Conservation (phyloP, 2,329 filamentous ascomycete genomes). For the Xylaria sp. region DNA sequence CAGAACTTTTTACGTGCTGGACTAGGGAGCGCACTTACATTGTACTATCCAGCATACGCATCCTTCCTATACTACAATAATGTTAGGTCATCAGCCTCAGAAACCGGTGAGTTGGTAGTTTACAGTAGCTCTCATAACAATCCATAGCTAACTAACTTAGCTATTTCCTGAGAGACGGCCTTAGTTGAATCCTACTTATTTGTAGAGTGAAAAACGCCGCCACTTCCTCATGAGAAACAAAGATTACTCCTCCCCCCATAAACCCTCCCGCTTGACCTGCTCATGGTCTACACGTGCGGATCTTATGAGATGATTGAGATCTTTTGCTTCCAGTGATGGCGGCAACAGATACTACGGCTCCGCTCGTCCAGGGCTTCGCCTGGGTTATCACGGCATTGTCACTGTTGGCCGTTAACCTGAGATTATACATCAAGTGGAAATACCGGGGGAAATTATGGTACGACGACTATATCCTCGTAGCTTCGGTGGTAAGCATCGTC, state of each 20-base stretch:
- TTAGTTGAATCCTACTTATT: neutral
- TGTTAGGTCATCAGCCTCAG: constrained; percentile 2
- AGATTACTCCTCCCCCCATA: neutral
- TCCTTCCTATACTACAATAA: neutral
- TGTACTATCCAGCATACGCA: neutral
- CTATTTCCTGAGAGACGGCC: neutral
- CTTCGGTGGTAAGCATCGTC: constrained; percentile 23
- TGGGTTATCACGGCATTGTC: constrained; percentile 29
- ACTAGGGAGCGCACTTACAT: too few relatives aligned
- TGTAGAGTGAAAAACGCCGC: neutral
- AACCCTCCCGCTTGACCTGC: neutral
- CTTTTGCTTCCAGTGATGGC: constrained; percentile 19
- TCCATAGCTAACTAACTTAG: neutral
- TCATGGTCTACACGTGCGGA: neutral
- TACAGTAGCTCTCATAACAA: neutral
- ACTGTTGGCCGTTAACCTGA: constrained; percentile 14
- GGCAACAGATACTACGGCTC: constrained; percentile 22
- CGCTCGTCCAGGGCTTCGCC: constrained; percentile 19
- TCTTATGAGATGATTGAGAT: constrained; percentile 17
- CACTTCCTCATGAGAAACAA: neutral
- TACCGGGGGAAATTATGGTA: constrained; percentile 31
- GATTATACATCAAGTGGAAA: constrained; percentile 34
- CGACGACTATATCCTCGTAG: constrained; percentile 31
- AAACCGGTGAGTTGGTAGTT: too few relatives aligned
- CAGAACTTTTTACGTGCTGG: constrained; percentile 10